Base-by-base conservation (phyloP, 331 rosid genomes). In the Spiraea crenata region DNA sequence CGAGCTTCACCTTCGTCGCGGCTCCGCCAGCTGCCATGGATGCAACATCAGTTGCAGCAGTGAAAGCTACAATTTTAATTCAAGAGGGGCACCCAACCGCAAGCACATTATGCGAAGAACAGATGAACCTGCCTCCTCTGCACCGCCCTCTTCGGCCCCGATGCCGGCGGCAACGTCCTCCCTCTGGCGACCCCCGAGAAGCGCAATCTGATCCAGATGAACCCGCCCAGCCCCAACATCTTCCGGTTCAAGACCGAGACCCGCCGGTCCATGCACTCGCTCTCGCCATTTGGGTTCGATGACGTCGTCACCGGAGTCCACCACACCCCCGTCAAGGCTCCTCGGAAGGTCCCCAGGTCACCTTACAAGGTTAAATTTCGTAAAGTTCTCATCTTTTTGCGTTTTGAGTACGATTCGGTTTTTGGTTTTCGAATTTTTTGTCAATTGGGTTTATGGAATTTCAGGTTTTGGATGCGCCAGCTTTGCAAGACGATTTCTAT, bases 401-500 rank as follows among this genome's bases (percentile, higher is more conserved):
- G 19, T 15, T 31, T 70, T 10, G 34, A 20, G 64, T 75, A 45
- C 9, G 16, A 65, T 31, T 40, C n/a, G 25, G 10, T 16, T 77
- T 38, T 42, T 2, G n/a, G 4, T 52, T 15, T 51, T 10, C 58
- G 45, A 52, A 3, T 12, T 51, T 70, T 45, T 34, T 70, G 40
- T 54, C 4, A 51, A 66, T 77, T 65, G 55, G 48, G 12, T 17
- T 57, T 35, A 44, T 60, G 71, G 49, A 40, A 9, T n/a, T 59
- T 15, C 55, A 88, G 96, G 97, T 95, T 71, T 77, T 89, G 83
- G 99, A 95, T 78, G 96, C 99, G 35, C 97, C 96, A 39, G 96
- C 98, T 11, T 72, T 91, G 83, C 98, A 91, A 78, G 99, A 95
- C 40, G 98, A 95, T 78, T 95, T 95, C 73, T 95, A 95, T 81